Evolutionary conservation across 371 early-diverging fungal species (phyloP).

Genomic region (Conidiobolus incongruus): DNA sequence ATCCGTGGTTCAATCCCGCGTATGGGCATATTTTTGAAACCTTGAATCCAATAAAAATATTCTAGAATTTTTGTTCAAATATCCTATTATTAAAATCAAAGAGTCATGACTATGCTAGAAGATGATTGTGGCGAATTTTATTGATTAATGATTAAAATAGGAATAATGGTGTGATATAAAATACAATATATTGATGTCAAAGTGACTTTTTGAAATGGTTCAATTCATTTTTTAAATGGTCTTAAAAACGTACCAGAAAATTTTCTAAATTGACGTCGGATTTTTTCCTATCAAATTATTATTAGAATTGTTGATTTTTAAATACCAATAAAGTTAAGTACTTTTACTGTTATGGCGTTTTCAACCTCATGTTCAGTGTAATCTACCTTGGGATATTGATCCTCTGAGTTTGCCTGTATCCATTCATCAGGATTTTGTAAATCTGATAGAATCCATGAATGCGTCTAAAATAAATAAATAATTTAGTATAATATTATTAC

Average conservation of each 20-base stretch:
- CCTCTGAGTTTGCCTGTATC: constrained; percentile 38
- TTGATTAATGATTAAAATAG: no score
- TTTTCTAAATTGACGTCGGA: constrained; percentile 23
- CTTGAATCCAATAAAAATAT: no score
- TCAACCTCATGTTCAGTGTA: constrained; percentile 51
- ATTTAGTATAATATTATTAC: background rate
- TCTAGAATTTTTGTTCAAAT: no score
- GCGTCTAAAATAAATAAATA: constrained; percentile 19
- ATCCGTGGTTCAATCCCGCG: constrained; percentile 13
- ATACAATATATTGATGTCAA: no score
- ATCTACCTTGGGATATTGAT: constrained; percentile 19
- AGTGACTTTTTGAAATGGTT: no score
- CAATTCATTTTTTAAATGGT: background rate
- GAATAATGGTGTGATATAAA: no score
- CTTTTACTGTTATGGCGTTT: constrained; percentile 23
- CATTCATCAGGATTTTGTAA: constrained; percentile 31
- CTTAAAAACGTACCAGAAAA: constrained; percentile 23
- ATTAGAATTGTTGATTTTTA: no score
- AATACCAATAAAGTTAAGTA: no score
- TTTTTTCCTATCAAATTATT: constrained; percentile 10
- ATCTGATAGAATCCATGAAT: constrained; percentile 72
- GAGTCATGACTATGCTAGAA: no score
- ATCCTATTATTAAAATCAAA: no score
- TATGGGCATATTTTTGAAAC: constrained; percentile 7
- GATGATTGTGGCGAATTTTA: no score